phyloP scores from a whole-genome alignment of 768 basidiomycete genomes.

The Mycena vitilis region DNA sequence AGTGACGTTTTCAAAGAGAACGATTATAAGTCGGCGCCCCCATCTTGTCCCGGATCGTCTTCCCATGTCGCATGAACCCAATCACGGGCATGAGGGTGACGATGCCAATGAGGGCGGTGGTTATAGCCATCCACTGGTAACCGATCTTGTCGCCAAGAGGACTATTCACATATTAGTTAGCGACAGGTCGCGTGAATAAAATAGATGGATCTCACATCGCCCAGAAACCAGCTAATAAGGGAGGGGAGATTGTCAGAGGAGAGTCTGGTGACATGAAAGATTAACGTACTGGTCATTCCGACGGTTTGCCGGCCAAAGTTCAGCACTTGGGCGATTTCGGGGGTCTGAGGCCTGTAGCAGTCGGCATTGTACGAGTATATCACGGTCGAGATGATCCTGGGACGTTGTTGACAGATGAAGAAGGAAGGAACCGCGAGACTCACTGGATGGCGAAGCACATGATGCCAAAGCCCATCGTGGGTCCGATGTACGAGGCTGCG shows the following conservation, averaged over 20 bases:
- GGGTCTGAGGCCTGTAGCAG: constrained; percentile 27
- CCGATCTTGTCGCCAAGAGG: constrained; percentile 29
- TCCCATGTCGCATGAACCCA: constrained; percentile 28
- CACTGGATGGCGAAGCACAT: constrained; percentile 33
- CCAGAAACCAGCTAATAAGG: constrained; percentile 24
- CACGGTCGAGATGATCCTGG: constrained; percentile 25
- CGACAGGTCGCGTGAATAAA: too few relatives aligned
- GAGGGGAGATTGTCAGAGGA: background rate
- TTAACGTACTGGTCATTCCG: constrained; percentile 32
- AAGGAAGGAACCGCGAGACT: background rate
- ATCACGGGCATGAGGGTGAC: constrained; percentile 25
- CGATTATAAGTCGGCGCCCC: constrained; percentile 20
- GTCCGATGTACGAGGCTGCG: constrained; percentile 25
- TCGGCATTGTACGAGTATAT: constrained; percentile 26
- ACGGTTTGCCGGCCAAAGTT: constrained; percentile 33
- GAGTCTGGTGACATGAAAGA: background rate
- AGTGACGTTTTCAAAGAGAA: background rate
- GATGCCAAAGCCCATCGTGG: constrained; percentile 28
- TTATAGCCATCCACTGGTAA: constrained; percentile 26
- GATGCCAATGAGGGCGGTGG: constrained; percentile 20
- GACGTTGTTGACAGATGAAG: background rate
- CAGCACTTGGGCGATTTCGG: constrained; percentile 29
- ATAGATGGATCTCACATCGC: constrained; percentile 12
- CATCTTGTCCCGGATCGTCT: constrained; percentile 25
- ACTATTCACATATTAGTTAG: background rate